Evolutionary conservation across 2,329 filamentous ascomycete species (phyloP), one percentile per base, ranked within the genome.

Genomic region (Aciculosporium take): DNA sequence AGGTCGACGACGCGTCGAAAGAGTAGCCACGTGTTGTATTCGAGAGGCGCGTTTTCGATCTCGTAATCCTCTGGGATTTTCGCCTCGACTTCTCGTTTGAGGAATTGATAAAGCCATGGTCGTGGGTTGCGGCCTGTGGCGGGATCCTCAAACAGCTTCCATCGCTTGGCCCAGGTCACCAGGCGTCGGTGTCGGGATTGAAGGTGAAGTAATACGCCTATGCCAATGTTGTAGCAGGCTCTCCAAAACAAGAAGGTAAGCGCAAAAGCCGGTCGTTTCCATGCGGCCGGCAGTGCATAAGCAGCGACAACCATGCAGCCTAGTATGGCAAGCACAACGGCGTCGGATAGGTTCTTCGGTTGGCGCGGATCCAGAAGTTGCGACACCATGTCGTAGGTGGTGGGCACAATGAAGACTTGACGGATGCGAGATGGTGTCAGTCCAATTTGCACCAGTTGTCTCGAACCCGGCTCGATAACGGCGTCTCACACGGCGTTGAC

Each of bases 21-120:
- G 51, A 95, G 77, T 43, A 98, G 74, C 91, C 91, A 98, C 32
- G 91, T 94, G 66, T 98, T 98, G 74, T 96, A 98, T 72, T 98
- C 91, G 60, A 96, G 71, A 13, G 91, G 91, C 0, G 89, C 89
- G 52, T 84, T 75, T 53, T 94, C 88, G 56, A 98, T 94, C 48
- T 80, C 79, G 67, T 96, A 98, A 66, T 98, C 87, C 54, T 83
- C 74, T 3, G 84, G 81, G 47, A 98, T 94, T 66, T 98, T 96
- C 53, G 85, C 82, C 65, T 96, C 88, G 60, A 95, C 73, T 63
- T 98, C 91, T 45, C 72, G 71, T 62, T 94, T 94, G 53, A 98
- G 69, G 48, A 94, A 71, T 31, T 74, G 72, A 69, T 93, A 94
- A 40, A 96, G 68, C 66, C 75, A 77, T 27, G 89, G 86, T 44